phyloP scores from a whole-genome alignment of 2,329 filamentous ascomycete species.

The Colletotrichum abscissum region DNA sequence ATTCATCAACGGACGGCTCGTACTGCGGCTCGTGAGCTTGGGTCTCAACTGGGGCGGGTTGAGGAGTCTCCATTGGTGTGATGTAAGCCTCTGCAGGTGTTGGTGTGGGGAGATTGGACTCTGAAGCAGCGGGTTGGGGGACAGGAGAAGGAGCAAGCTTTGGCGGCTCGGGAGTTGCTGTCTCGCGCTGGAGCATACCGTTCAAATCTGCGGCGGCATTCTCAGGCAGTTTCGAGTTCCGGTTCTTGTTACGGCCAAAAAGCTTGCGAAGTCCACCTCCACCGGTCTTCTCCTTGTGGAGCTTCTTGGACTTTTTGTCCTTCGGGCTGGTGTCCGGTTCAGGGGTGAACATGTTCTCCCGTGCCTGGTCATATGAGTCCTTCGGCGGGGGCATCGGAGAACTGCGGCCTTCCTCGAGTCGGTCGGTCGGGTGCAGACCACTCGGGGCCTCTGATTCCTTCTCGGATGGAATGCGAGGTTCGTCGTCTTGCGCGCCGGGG shows the following conservation, averaged over 20 bases:
- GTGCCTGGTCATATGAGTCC: conserved; percentile 47
- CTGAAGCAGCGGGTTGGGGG: conserved; percentile 35
- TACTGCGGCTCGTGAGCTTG: conserved; percentile 49
- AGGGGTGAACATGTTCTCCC: conserved; percentile 52
- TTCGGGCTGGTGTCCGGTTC: conserved; percentile 57
- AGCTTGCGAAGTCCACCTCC: conserved; percentile 70
- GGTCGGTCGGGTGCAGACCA: conserved; percentile 50
- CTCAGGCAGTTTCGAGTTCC: conserved; percentile 66
- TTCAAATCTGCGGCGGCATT: conserved; percentile 63
- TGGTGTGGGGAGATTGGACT: conserved; percentile 34
- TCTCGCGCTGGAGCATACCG: conserved; percentile 59
- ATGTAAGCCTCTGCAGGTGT: conserved; percentile 33
- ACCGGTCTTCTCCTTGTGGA: conserved; percentile 62
- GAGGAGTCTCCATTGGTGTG: conserved; percentile 33
- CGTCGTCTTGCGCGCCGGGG: conserved; percentile 26
- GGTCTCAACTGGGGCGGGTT: conserved; percentile 31
- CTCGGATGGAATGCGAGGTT: conserved; percentile 45
- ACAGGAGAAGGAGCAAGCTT: conserved; percentile 38
- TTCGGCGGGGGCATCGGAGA: conserved; percentile 53
- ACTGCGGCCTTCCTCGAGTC: conserved; percentile 45
- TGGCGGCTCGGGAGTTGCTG: conserved; percentile 38
- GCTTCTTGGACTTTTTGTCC: conserved; percentile 61
- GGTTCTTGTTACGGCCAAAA: conserved; percentile 73
- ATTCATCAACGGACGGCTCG: conserved; percentile 57
- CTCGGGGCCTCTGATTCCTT: conserved; percentile 50